Evolutionary conservation across 1,284 basidiomycete species (phyloP).

Genomic region (Boletus mariae): DNA sequence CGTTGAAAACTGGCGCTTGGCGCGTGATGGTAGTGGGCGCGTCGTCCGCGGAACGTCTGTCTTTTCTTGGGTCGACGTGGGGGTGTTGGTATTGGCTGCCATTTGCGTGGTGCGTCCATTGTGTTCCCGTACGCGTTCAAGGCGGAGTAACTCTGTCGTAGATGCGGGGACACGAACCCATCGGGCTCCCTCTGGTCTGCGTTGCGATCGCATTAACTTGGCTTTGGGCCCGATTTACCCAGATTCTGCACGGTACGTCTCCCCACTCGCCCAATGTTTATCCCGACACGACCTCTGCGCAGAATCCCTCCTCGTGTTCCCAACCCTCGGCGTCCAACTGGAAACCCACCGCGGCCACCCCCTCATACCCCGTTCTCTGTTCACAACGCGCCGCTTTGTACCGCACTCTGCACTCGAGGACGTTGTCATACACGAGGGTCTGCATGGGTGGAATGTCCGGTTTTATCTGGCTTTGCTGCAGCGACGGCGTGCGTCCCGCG

Average conservation of each 20-base stretch:
- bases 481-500: neutral
- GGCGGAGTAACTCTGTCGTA: neutral
- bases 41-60: conserved; percentile 29
- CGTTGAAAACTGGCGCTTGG: conserved; percentile 46
- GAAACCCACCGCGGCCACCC: conserved; percentile 62
- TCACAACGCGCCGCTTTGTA: conserved; percentile 51
- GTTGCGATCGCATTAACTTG: conserved; percentile 14
- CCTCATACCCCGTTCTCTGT: conserved; percentile 34
- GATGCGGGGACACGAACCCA: neutral
- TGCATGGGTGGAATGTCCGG: conserved; percentile 64
- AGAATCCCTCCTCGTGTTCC: conserved; percentile 70
- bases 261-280: neutral
- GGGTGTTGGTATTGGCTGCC: conserved; percentile 33
- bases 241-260: conserved; percentile 55
- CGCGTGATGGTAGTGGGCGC: conserved; percentile 39
- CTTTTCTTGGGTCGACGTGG: conserved; percentile 38
- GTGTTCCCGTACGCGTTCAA: neutral
- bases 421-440: conserved; percentile 69
- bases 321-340: conserved; percentile 65
- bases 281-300: neutral
- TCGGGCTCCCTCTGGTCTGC: neutral
- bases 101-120: conserved; percentile 5
- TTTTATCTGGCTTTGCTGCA: conserved; percentile 61
- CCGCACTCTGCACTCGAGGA: conserved; percentile 52
- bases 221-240: conserved; percentile 40